Evolutionary conservation across 2,329 filamentous ascomycete genomes (phyloP), one percentile per base, ranked within the genome.

Genomic region (Chaetomium sp.): DNA sequence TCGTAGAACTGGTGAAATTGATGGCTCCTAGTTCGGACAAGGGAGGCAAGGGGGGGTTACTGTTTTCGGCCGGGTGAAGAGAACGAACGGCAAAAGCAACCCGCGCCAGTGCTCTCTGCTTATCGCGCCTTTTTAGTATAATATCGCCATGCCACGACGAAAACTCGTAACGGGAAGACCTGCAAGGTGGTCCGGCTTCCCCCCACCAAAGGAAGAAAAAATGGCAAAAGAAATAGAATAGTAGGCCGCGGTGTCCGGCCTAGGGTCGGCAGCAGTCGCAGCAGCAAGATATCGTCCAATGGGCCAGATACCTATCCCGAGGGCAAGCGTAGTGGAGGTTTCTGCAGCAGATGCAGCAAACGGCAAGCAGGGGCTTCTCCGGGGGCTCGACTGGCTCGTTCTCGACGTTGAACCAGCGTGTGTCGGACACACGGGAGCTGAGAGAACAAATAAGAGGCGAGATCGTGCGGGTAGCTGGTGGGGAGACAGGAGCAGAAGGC

Each of bases 31-130:
- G 42, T 40, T 51, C 27, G 35, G 47, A 41, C 6, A 14, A 42
- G 12, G 12, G 6, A 47, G 36, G 42, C 36, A 10, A 32, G 19
- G 32, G 38, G 9, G 41, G 41, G 19, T 35, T 36, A 6, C 14
- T 6, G 41, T 34, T 7, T n/a, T 10, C 27, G 11, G 35, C 19
- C 38, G 40, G 14, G 34, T n/a, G 19, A 49, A 41, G 45, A 32
- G 35, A 38, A 33, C 33, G 34, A 50, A 6, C 33, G 45, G 43
- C 50, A 53, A 53, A 53, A 57, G 50, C 51, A 57, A 57, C 37
- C 19, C 33, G 7, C 12, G 33, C 27, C 34, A 44, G 33, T 14
- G 41, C 34, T 42, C 32, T 19, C 5, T 57, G 55, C 55, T 54
- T 55, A 47, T 55, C 51, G 35, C 41, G 37, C 19, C 36, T 48